phyloP scores from a whole-genome alignment of 257 asterid species.

The Linaria vulgaris region DNA sequence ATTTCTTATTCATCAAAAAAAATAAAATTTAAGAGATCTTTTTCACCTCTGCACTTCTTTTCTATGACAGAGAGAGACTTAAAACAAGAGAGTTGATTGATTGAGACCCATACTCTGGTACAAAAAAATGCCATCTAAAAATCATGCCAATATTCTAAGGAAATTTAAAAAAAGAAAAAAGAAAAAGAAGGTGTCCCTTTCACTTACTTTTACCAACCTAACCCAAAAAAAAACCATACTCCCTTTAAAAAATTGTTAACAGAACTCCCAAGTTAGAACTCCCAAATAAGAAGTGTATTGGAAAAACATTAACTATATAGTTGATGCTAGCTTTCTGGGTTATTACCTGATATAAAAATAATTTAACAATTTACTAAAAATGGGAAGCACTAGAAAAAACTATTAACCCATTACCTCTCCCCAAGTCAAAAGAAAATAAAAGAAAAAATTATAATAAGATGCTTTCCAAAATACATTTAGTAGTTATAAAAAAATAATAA shows the following conservation, averaged over 20 bases:
- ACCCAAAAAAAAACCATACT: not conserved
- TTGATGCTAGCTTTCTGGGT: too few relatives aligned
- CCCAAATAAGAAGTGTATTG: too few relatives aligned
- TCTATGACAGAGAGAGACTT: conserved; percentile 19
- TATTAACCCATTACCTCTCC: not conserved
- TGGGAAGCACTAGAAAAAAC: conserved; percentile 1
- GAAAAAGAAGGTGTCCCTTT: not conserved
- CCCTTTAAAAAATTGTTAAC: too few relatives aligned
- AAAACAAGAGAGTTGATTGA: conserved; percentile 21
- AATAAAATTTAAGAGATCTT: conserved; percentile 13
- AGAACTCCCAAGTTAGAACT: too few relatives aligned
- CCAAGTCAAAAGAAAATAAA: not conserved
- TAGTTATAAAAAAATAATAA: not conserved
- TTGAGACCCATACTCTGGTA: conserved; percentile 25
- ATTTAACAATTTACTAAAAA: not conserved
- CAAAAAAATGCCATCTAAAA: not conserved
- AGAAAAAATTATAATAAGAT: too few relatives aligned
- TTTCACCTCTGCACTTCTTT: conserved; percentile 26
- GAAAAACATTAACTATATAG: too few relatives aligned
- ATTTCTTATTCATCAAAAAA: too few relatives aligned
- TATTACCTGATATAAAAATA: too few relatives aligned
- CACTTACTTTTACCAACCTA: conserved; percentile 9
- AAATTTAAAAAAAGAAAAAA: too few relatives aligned
- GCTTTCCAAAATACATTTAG: not conserved
- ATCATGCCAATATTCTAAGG: too few relatives aligned